A percentile compares a stretch with the other conserved stretches of the same genome.
Evolutionary conservation across 2,329 filamentous ascomycete species (phyloP).

Genomic region (Teratosphaeria destructans): DNA sequence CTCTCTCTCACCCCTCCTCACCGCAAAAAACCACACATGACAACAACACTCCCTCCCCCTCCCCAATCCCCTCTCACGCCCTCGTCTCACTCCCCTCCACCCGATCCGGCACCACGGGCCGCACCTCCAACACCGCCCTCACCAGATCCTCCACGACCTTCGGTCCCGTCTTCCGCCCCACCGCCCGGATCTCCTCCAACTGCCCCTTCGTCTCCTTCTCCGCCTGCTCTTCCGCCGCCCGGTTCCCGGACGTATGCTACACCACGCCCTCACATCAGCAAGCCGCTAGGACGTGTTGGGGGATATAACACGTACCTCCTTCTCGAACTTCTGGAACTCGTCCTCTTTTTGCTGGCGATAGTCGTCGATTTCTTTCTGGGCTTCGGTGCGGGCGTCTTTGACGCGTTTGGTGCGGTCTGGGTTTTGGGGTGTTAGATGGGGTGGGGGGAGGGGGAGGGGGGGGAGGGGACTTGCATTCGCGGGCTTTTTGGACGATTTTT

Average conservation of each 20-base stretch:
- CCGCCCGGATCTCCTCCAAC: constrained; percentile 69
- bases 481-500: constrained; percentile 95
- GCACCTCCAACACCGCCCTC: constrained; percentile 72
- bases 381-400: constrained; percentile 90
- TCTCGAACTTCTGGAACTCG: constrained; percentile 91
- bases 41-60: background rate
- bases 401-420: constrained; percentile 90
- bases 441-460: background rate
- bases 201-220: constrained; percentile 70
- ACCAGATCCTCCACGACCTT: constrained; percentile 77
- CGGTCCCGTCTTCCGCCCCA: constrained; percentile 68
- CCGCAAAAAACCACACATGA: background rate
- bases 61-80: background rate
- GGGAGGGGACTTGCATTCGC: constrained; percentile 62
- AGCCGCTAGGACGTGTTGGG: background rate
- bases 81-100: constrained; percentile 10
- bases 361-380: constrained; percentile 93
- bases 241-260: constrained; percentile 87
- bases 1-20: background rate
- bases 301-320: constrained; percentile 46
- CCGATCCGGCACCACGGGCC: constrained; percentile 54
- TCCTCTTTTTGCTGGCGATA: constrained; percentile 84
- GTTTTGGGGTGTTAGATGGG: background rate
- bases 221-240: constrained; percentile 59
- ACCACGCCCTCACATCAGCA: background rate